Conservation (phyloP, 179 eudicot species). For the Actinidia arguta region DNA sequence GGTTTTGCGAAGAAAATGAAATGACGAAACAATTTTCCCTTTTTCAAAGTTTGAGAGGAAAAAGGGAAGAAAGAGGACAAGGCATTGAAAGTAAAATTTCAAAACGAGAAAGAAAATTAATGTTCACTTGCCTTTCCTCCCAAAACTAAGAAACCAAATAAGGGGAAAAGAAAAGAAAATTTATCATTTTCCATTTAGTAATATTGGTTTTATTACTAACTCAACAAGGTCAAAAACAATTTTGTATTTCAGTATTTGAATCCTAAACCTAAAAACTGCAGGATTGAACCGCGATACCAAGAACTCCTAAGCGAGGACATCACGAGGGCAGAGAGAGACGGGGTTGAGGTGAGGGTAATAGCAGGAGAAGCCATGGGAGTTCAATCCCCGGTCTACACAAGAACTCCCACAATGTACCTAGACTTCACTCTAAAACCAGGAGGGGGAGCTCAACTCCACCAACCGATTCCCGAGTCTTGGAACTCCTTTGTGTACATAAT, state of each 20-base stretch:
- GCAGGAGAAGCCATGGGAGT: constrained; percentile 97
- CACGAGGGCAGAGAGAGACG: constrained; percentile 59
- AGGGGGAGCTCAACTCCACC: constrained; percentile 61
- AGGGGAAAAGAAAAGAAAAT: no score
- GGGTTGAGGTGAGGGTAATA: constrained; percentile 74
- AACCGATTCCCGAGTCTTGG: constrained; percentile 68
- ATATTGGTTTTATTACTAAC: background rate
- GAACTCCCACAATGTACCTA: constrained; percentile 92
- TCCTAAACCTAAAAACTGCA: constrained; percentile 31
- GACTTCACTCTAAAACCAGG: constrained; percentile 74
- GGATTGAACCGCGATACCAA: constrained; percentile 94
- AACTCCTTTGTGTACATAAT: constrained; percentile 74
- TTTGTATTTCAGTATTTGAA: background rate
- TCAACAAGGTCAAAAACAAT: background rate
- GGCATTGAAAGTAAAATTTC: no score
- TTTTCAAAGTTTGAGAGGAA: no score
- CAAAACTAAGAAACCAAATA: no score
- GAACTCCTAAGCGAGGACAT: constrained; percentile 72
- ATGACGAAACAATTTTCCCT: no score
- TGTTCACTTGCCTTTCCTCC: no score
- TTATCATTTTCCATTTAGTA: no score
- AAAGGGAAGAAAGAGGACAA: no score
- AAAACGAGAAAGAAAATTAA: no score
- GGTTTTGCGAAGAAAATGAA: no score
- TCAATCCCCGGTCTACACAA: constrained; percentile 82